A percentile compares a stretch with the other conserved stretches of the same genome.
Conservation (phyloP, 306 rosid genomes). For the Vigna nakashimae region DNA sequence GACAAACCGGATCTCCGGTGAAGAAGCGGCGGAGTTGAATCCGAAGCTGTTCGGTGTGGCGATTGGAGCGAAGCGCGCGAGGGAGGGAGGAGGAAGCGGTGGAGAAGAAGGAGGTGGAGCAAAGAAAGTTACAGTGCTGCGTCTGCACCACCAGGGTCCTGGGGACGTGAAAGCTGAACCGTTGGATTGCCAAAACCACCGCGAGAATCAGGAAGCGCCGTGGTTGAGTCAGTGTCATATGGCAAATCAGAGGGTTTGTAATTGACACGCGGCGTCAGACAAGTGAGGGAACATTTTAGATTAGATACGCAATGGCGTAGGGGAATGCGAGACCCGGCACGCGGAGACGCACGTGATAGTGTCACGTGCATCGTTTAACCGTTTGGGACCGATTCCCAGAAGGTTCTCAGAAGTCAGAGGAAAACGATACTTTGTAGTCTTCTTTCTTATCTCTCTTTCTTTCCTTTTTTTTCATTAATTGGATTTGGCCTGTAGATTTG, state of each 20-base stretch:
- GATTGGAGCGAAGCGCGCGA: conserved; percentile 65
- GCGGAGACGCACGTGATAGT: conserved; percentile 59
- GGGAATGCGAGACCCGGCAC: conserved; percentile 50
- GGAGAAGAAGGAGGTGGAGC: conserved; percentile 37
- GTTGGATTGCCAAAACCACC: conserved; percentile 49
- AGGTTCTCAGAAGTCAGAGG: conserved; percentile 58
- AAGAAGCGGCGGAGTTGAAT: conserved; percentile 37
- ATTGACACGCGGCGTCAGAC: conserved; percentile 34
- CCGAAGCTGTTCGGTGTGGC: conserved; percentile 77
- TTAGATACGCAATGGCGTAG: conserved; percentile 37
- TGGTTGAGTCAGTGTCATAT: conserved; percentile 66
- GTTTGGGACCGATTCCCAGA: conserved; percentile 60
- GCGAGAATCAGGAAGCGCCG: conserved; percentile 49
- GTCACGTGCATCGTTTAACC: conserved; percentile 63
- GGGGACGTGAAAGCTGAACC: conserved; percentile 65
- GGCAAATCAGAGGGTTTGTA: conserved; percentile 63
- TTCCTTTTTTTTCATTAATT: neutral
- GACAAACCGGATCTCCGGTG: conserved; percentile 40
- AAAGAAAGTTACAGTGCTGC: conserved; percentile 58
- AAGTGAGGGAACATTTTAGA: conserved; percentile 3
- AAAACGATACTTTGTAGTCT: conserved; percentile 31
- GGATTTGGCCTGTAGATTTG: conserved; percentile 37
- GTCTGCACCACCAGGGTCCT: conserved; percentile 51
- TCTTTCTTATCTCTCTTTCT: neutral
- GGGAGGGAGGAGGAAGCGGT: conserved; percentile 48